phyloP scores from a whole-genome alignment of 352 stramenopile species.

The Phytophthora pini region DNA sequence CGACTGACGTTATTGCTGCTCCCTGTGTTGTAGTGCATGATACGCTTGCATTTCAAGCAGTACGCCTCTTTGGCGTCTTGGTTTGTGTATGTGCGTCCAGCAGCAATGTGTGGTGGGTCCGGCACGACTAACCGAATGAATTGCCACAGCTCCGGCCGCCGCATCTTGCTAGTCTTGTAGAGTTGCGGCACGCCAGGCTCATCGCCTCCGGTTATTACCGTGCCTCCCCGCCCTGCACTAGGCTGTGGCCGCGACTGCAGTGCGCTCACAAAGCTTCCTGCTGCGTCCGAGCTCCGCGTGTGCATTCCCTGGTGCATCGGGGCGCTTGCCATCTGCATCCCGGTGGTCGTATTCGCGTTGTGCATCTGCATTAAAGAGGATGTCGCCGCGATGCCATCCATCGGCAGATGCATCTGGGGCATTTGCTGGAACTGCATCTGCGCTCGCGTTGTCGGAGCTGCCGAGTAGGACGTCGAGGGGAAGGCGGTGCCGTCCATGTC shows the following conservation, averaged over 20 bases:
- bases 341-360: constrained; percentile 1
- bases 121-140: constrained; percentile 62
- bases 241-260: not conserved
- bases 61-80: constrained; percentile 62
- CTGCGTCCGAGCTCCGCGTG: constrained; percentile 9
- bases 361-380: constrained; percentile 32
- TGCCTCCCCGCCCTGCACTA: not conserved
- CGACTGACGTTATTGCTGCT: constrained; percentile 66
- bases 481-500: constrained; percentile 17
- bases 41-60: constrained; percentile 61
- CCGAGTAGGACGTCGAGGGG: constrained; percentile 20
- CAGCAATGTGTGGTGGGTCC: constrained; percentile 46
- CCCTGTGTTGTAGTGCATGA: constrained; percentile 65
- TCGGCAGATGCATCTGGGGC: constrained; percentile 31
- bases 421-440: constrained; percentile 41
- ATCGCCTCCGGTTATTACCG: constrained; percentile 14
- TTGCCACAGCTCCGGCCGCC: constrained; percentile 61
- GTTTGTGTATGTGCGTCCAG: constrained; percentile 55
- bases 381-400: constrained; percentile 26
- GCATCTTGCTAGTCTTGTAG: constrained; percentile 68
- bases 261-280: not conserved
- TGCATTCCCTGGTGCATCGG: constrained; percentile 14
- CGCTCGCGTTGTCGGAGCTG: constrained; percentile 13
- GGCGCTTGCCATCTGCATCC: constrained; percentile 13
- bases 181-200: constrained; percentile 41